Evolutionary conservation across 768 basidiomycete species (phyloP), one percentile per base, ranked within the genome.

Genomic region (Exidia glandulosa): DNA sequence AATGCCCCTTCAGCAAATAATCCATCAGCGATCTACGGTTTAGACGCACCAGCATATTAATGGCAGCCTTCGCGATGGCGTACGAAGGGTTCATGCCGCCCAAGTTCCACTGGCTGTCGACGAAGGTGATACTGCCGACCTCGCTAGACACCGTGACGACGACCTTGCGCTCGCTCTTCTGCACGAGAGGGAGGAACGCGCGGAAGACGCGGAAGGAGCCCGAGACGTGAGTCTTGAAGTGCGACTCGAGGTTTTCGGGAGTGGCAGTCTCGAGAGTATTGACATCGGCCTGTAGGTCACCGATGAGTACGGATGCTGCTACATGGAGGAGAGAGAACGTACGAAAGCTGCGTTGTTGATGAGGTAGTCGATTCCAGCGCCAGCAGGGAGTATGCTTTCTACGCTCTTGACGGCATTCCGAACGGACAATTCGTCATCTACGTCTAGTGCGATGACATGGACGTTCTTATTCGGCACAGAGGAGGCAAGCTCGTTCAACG

Each of bases 291-390:
- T 19, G 16, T 12, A 2, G 16, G 41, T 23, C 6, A 6, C 41
- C 16, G 10, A 14, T 36, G 7, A 36, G 41, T 19, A 12, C 41
- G 41, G 23, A n/a, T n/a, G n/a, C n/a, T n/a, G n/a, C n/a, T n/a
- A 45, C 19, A 19, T 12, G 10, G 23, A 10, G 23, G 41, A 45
- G n/a, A 23, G 23, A 12, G 4, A 14, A 67, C 74, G 57, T 58
- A 74, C 74, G 33, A 74, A 63, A 0, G 66, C 75, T 2, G 75
- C 74, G 57, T 74, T 75, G 65, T 75, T 77, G 59, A 74, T 62
- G n/a, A 77, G 66, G 57, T 74, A 76, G 64, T 77, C 73, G 6
- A 77, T 62, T 12, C 75, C 73, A 2, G 50, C 32, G 36, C 63
- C 64, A 7, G 34, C 7, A 2, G 64, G 68, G 16, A 77, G 63